Base-by-base conservation (phyloP, 202 grass and related monocot genomes). In the Elaeis oleifera region DNA sequence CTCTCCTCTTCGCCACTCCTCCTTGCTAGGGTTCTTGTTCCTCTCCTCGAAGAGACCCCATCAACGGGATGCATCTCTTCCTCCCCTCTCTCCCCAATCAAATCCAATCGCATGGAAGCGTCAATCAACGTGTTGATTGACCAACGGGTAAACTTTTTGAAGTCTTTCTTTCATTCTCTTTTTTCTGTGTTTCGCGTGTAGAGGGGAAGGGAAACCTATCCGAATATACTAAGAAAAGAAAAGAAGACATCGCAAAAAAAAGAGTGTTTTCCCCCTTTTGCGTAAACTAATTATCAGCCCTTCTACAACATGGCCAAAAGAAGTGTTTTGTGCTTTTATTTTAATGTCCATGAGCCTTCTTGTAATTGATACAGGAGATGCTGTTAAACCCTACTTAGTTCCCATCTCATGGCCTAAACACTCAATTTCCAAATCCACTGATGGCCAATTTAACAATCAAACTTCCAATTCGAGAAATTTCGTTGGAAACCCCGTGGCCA, bases 61-160 rank as follows among this genome's bases (percentile, higher is more conserved):
- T 6, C 24, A 26, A 32, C 27, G 31, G 59, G 20, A 91, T 96
- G 91, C 76, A 31, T 51, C 91, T 87, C 22, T 96, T 88, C 76
- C 84, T 88, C 64, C 76, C 67, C 70, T 71, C 81, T 15, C 67
- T 59, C 18, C 55, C 36, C 24, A 76, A 65, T 28, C 72, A 76
- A 71, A 54, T 61, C 18, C 66, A 44, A 17, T 58, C 72, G 68
- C 75, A 69, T 6, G 55, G 49, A 50, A 50, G 26, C 60, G 58
- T 29, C 75, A 80, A 16, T 14, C 68, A 28, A 71, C 71, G 49
- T 64, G 61, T 72, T n/a, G n/a, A n/a, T n/a, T n/a, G n/a, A n/a
- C 53, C 72, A 81, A 79, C 69, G 51, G 68, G 68, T 67, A 26
- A 26, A 26, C 24, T 25, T 6, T 4, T 60, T 28, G 24, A 26